Evolutionary conservation across 305 asterid genomes (phyloP).

Genomic region (Petunia hybrid): DNA sequence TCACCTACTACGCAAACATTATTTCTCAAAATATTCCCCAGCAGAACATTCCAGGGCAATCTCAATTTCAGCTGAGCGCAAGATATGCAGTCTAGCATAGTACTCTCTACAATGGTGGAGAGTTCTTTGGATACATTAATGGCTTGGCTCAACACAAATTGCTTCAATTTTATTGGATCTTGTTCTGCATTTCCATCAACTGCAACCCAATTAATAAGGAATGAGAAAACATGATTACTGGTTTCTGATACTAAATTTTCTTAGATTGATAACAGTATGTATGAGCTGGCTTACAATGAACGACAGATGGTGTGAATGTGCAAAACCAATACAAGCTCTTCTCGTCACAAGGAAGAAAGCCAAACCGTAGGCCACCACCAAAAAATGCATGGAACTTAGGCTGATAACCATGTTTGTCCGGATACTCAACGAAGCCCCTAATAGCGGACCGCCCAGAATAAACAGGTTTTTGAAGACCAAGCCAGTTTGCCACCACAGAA

Average conservation of each 20-base stretch:
- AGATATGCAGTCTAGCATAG: conserved; percentile 45
- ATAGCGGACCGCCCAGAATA: conserved; percentile 61
- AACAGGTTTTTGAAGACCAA: conserved; percentile 64
- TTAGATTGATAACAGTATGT: neutral
- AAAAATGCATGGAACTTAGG: conserved; percentile 54
- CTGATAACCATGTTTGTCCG: conserved; percentile 62
- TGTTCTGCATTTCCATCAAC: conserved; percentile 50
- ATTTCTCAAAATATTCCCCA: conserved; percentile 53
- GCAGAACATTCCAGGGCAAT: conserved; percentile 62
- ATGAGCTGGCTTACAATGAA: conserved; percentile 53
- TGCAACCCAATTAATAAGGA: conserved; percentile 32
- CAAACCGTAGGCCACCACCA: conserved; percentile 71
- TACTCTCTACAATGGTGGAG: conserved; percentile 45
- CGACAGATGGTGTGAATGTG: conserved; percentile 56
- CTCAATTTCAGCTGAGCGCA: conserved; percentile 53
- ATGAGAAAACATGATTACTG: neutral
- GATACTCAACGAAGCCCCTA: conserved; percentile 64
- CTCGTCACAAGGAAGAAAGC: conserved; percentile 67
- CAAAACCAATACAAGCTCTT: conserved; percentile 74
- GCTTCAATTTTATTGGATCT: conserved; percentile 60
- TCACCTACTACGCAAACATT: conserved; percentile 69
- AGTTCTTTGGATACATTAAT: conserved; percentile 50
- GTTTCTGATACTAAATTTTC: too few relatives aligned
- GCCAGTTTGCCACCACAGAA: conserved; percentile 69
- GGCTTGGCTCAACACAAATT: conserved; percentile 53